These are phyloP conservation scores for Pestalotiopsis sp. DNA, from an alignment of 2,329 filamentous ascomycete species.

Conservation along the genomic window DNA sequence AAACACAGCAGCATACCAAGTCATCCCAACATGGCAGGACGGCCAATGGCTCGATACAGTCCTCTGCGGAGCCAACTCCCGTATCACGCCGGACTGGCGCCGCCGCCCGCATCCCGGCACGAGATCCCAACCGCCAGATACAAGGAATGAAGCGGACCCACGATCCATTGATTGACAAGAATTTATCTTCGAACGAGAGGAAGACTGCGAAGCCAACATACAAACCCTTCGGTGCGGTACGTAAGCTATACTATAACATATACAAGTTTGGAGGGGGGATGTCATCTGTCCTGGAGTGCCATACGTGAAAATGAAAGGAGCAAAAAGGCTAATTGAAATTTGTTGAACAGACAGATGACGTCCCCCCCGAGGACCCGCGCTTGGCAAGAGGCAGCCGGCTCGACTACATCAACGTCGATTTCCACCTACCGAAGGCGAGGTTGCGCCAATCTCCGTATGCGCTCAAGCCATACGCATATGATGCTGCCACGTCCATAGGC, in stretches of 20 bases:
- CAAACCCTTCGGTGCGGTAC: slow-evolving; percentile 68
- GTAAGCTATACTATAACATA: slow-evolving; percentile 51
- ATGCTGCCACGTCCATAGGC: slow-evolving; percentile 81
- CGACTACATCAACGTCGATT: slow-evolving; percentile 71
- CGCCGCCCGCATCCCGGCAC: slow-evolving; percentile 53
- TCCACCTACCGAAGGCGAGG: slow-evolving; percentile 71
- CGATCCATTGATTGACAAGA: slow-evolving; percentile 53
- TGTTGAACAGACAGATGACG: slow-evolving; percentile 74
- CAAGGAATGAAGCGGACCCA: slow-evolving; percentile 62
- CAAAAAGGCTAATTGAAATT: slow-evolving; percentile 57
- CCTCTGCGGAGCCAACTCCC: slow-evolving; percentile 28
- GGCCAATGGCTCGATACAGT: slow-evolving; percentile 35
- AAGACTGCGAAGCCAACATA: slow-evolving; percentile 63
- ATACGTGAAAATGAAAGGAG: slow-evolving; percentile 25
- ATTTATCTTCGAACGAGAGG: slow-evolving; percentile 53
- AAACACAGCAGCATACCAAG: slow-evolving; percentile 51
- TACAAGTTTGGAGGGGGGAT: slow-evolving; percentile 51
- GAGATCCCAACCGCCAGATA: slow-evolving; percentile 56
- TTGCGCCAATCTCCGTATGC: slow-evolving; percentile 76
- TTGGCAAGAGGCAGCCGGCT: slow-evolving; percentile 68
- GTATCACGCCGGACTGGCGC: slow-evolving; percentile 27
- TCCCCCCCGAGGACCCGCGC: slow-evolving; percentile 80
- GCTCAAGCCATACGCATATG: slow-evolving; percentile 79
- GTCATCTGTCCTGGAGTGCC: slow-evolving; percentile 60
- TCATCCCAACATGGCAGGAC: slow-evolving; percentile 44